Evolutionary conservation across 345 rosid genomes (phyloP), one percentile per base, ranked within the genome.

Genomic region (Salix koriyanagi): DNA sequence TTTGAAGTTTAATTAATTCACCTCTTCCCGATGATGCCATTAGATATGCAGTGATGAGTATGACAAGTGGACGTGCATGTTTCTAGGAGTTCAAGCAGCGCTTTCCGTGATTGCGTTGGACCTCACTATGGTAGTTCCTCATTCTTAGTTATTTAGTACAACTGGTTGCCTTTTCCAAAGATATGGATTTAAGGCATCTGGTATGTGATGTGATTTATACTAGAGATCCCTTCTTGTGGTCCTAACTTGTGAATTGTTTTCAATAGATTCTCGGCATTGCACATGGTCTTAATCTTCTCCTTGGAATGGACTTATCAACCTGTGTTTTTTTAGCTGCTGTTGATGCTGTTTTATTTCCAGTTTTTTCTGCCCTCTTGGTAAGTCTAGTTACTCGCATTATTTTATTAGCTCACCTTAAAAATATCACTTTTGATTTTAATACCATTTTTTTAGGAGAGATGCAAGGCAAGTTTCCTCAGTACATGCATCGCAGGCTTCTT

Each of bases 31-130:
- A 69, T 70, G 76, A 79, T 86, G 78, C 32, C 54, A 58, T 41
- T 77, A 96, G 99, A 89, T 96, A 56, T 96, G 98, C 88, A 85
- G 82, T 50, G 94, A 87, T 74, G 99, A 96, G 88, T 96, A 96
- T 61, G 93, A 91, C 85, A 90, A 87, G 76, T 87, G 72, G 81
- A 89, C 93, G 7, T 89, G 94, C 83, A 58, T 88, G 81, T 85
- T 92, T 79, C 86, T 96, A 80, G 99, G 99, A 70, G 81, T 94
- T 87, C 98, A 96, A 82, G 86, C 90, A 32, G 90, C 87, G 82
- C 75, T 94, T 84, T 94, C 99, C 3, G 86, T 90, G 74, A 86
- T 92, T 78, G 84, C 82, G 11, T 87, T 89, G 80, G 99, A 96
- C 85, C 89, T 96, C 36, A 88, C 94, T 36, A 87, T 87, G 99